Evolutionary conservation across 139 green algal genomes (phyloP), one percentile per base, ranked within the genome.

Genomic region (Coelastrella sp.): DNA sequence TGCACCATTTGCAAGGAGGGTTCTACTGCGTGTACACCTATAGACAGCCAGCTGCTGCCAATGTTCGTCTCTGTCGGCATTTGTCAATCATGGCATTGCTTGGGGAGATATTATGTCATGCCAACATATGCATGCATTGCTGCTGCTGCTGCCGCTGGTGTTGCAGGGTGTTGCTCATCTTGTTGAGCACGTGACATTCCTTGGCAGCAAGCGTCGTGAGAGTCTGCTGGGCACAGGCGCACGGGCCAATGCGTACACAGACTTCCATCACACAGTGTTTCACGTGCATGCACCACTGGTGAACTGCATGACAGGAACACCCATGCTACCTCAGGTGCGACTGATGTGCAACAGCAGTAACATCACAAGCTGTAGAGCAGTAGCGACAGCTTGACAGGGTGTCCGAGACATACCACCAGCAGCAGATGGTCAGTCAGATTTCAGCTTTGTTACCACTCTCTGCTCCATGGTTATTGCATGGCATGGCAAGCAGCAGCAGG

Each of bases 261-360:
- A 99, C 95, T 99, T 99, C 92, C 98, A 99, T 94, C 98, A 99
- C 96, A 99, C 98, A n/a, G 98, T 99, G 20, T 99, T 99, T 94
- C 98, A 99, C 91, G 96, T 99, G 76, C 98, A 99, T 91, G 92
- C 97, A 19, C 98, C 98, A 2, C 90, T 97, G 17, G 80, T 78
- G 60, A 98, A 98, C 92, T 92, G 90, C 80, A 94, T 93, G 68
- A 97, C 92, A 2, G 93, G 94, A 7, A 80, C 94, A 83, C 93
- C 96, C 68, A 98, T 99, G 96, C 94, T 99, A 80, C 95, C 95
- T 32, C 94, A 98, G 93, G 97, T 98, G n/a, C n/a, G n/a, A n/a
- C n/a, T n/a, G n/a, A n/a, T n/a, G n/a, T n/a, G n/a, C n/a, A n/a
- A n/a, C n/a, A n/a, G n/a, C n/a, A n/a, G n/a, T n/a, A n/a, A n/a